Evolutionary conservation across 1,284 basidiomycete genomes (phyloP).

Genomic region (Crucibulum cyathiforme): DNA sequence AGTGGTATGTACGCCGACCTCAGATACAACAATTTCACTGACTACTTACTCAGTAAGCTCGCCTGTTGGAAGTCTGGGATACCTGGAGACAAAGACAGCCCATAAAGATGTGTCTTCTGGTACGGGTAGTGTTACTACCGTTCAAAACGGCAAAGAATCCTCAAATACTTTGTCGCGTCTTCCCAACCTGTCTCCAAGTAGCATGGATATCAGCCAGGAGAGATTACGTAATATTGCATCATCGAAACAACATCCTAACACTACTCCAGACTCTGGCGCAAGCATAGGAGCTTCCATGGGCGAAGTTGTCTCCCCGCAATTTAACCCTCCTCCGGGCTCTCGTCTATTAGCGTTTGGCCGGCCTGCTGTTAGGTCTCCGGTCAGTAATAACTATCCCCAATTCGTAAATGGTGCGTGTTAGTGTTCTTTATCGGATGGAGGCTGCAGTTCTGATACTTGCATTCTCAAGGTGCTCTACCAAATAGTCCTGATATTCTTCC

Average conservation of each 20-base stretch:
- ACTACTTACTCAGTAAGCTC: neutral
- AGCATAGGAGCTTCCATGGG: too few relatives aligned
- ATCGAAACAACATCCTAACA: too few relatives aligned
- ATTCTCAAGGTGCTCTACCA: neutral
- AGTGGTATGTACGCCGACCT: neutral
- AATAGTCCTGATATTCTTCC: neutral
- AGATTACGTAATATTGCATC: too few relatives aligned
- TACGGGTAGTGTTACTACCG: too few relatives aligned
- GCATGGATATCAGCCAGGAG: too few relatives aligned
- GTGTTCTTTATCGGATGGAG: neutral
- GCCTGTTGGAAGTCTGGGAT: too few relatives aligned
- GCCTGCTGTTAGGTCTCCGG: slow-evolving; percentile 26
- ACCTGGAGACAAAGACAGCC: too few relatives aligned
- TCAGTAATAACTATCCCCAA: slow-evolving; percentile 9
- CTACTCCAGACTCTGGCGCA: too few relatives aligned
- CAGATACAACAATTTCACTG: neutral
- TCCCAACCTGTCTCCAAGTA: neutral
- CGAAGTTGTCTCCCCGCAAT: slow-evolving; percentile 33
- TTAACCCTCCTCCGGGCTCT: slow-evolving; percentile 73
- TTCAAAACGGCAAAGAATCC: neutral
- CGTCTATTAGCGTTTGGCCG: slow-evolving; percentile 74
- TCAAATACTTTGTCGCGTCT: neutral
- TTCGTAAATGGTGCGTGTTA: slow-evolving; percentile 21
- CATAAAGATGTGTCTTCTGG: too few relatives aligned
- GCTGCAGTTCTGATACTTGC: neutral